phyloP scores from a whole-genome alignment of 805 yeast species.

The Lipomyces lipofer region DNA sequence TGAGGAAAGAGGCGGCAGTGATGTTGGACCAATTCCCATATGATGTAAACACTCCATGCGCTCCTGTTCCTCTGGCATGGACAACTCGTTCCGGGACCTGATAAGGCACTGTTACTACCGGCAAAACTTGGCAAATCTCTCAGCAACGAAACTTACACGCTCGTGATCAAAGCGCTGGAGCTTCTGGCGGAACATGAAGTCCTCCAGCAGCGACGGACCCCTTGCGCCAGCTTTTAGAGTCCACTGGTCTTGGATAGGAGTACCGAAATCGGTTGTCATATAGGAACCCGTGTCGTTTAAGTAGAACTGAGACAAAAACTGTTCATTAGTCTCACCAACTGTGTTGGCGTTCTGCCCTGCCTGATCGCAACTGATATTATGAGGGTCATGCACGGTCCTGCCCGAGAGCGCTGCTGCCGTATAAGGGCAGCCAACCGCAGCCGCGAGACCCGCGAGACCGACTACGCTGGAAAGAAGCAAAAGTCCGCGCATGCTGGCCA shows the following conservation, averaged over 20 bases:
- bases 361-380: background rate
- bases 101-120: background rate
- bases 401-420: background rate
- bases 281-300: constrained; percentile 3
- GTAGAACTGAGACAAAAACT: constrained; percentile 1
- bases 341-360: background rate
- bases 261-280: constrained; percentile 4
- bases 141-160: constrained; percentile 41
- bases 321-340: background rate
- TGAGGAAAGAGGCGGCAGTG: constrained; percentile 66
- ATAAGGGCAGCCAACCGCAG: background rate
- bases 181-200: constrained; percentile 75
- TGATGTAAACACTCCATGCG: constrained; percentile 80
- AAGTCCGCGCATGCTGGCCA: background rate
- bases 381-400: background rate
- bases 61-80: constrained; percentile 89
- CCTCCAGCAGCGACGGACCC: constrained; percentile 58
- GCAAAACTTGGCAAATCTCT: background rate
- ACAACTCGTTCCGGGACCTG: constrained; percentile 84
- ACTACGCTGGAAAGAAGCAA: background rate
- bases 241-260: constrained; percentile 4
- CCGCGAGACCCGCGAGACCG: background rate
- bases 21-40: constrained; percentile 81
- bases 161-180: constrained; percentile 88
- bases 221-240: constrained; percentile 3